phyloP scores from a whole-genome alignment of 1,284 basidiomycete genomes.

The Trichosporon faecale region DNA sequence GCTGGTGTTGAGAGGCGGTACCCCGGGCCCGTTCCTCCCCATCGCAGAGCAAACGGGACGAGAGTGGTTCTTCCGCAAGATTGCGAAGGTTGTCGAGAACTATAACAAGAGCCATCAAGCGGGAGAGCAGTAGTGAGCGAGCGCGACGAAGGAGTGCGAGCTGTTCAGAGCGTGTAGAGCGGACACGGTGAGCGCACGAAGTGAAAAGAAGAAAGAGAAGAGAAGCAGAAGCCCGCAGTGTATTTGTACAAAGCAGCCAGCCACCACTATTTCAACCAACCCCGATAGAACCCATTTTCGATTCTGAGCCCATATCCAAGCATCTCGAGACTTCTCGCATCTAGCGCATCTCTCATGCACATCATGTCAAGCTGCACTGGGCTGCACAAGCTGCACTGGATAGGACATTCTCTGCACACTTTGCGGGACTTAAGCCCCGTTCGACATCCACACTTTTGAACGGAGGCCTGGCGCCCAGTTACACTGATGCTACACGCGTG shows the following conservation, averaged over 20 bases:
- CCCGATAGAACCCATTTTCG: slow-evolving; percentile 1
- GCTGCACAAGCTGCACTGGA: too few relatives aligned
- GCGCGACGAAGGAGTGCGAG: slow-evolving; percentile 26
- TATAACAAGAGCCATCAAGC: slow-evolving; percentile 43
- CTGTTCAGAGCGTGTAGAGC: too few relatives aligned
- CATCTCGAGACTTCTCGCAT: too few relatives aligned
- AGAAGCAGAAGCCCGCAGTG: background rate
- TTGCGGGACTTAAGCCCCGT: background rate
- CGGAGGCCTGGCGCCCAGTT: background rate
- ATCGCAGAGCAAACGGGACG: slow-evolving; percentile 56
- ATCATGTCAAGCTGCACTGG: background rate
- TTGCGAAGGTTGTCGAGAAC: slow-evolving; percentile 51
- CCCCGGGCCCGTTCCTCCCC: slow-evolving; percentile 58
- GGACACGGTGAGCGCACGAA: too few relatives aligned
- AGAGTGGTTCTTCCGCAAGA: slow-evolving; percentile 60
- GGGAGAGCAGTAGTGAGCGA: slow-evolving; percentile 17
- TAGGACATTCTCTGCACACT: background rate
- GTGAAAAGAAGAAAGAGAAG: too few relatives aligned
- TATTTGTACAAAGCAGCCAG: background rate
- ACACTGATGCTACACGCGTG: slow-evolving; percentile 21
- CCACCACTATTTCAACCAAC: background rate
- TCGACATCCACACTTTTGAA: background rate
- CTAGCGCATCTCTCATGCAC: background rate
- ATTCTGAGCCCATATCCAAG: background rate
- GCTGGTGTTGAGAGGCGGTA: slow-evolving; percentile 62